Percentiles rank a stretch among this genome's conserved stretches.
phyloP scores from a whole-genome alignment of 495 filamentous ascomycete genomes.

The Podospora australis region DNA sequence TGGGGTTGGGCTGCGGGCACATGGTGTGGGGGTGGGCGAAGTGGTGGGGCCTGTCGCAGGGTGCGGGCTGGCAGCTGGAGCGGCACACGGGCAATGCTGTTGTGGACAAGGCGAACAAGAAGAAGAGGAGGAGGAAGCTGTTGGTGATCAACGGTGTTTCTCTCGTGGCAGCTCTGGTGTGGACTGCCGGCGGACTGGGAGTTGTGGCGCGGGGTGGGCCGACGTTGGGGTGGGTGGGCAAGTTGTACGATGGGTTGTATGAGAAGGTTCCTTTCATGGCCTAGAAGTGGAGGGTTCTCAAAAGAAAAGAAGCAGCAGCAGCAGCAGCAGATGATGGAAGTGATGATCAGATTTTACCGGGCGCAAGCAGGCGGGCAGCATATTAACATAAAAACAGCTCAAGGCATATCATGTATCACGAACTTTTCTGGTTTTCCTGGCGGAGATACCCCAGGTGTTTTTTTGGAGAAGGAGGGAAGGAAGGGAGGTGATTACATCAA shows the following conservation, averaged over 20 bases:
- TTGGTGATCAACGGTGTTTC: constrained; percentile 60
- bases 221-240: constrained; percentile 70
- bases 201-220: constrained; percentile 67
- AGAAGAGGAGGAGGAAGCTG: constrained; percentile 53
- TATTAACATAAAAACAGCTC: too few relatives aligned
- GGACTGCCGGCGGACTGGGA: constrained; percentile 75
- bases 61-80: constrained; percentile 26
- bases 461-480: too few relatives aligned
- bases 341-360: too few relatives aligned
- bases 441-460: too few relatives aligned
- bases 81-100: constrained; percentile 20
- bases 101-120: constrained; percentile 35
- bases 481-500: constrained; percentile 5
- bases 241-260: constrained; percentile 61
- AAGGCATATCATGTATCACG: too few relatives aligned
- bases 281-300: neutral
- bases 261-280: constrained; percentile 25
- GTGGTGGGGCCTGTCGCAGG: constrained; percentile 56
- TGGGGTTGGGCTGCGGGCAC: constrained; percentile 67
- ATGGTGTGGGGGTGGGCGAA: constrained; percentile 75
- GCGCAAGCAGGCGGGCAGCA: too few relatives aligned
- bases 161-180: constrained; percentile 52
- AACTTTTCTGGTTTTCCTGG: too few relatives aligned
- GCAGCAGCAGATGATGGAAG: neutral
- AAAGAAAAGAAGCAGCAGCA: neutral